Percentiles rank a stretch among this genome's conserved stretches.
These are phyloP conservation scores for Candida ulmi DNA, from an alignment of 805 yeast species.

Conservation along the genomic window DNA sequence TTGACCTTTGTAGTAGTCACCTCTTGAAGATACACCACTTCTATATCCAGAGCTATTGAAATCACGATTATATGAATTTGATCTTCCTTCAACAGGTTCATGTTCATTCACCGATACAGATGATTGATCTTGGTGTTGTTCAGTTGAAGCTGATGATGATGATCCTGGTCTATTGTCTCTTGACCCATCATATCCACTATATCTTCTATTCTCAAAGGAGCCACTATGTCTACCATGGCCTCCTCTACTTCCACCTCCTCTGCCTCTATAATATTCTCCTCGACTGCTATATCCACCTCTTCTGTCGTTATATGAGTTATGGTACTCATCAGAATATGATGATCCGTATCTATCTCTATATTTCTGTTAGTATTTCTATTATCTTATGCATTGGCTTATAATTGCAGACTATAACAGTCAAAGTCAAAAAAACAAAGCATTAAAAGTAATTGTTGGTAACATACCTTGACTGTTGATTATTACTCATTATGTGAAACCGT, in stretches of 20 bases:
- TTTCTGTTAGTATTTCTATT: not conserved
- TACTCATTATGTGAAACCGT: too few species aligned
- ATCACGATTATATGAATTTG: not conserved
- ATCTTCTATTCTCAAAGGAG: not conserved
- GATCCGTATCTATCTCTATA: slow-evolving; percentile 1
- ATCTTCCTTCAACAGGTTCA: not conserved
- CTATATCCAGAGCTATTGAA: not conserved
- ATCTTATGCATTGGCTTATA: not conserved
- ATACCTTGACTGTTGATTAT: too few species aligned
- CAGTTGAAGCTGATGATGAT: not conserved
- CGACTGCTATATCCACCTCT: slow-evolving; percentile 1
- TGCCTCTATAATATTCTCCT: slow-evolving; percentile 1
- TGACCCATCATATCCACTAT: not conserved
- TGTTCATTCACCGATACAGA: not conserved
- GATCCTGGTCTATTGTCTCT: not conserved
- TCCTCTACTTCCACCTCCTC: slow-evolving; percentile 9
- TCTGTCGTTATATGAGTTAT: not conserved
- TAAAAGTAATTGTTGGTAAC: too few species aligned
- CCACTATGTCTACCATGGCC: slow-evolving; percentile 4
- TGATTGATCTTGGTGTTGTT: not conserved
- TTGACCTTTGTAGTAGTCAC: not conserved
- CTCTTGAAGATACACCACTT: not conserved
- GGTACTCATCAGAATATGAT: not conserved
- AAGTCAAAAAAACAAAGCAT: too few species aligned
- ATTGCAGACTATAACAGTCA: too few species aligned